These are phyloP conservation scores for Alternaria brassicicola DNA, from an alignment of 2,329 filamentous ascomycete species.

Conservation along the genomic window DNA sequence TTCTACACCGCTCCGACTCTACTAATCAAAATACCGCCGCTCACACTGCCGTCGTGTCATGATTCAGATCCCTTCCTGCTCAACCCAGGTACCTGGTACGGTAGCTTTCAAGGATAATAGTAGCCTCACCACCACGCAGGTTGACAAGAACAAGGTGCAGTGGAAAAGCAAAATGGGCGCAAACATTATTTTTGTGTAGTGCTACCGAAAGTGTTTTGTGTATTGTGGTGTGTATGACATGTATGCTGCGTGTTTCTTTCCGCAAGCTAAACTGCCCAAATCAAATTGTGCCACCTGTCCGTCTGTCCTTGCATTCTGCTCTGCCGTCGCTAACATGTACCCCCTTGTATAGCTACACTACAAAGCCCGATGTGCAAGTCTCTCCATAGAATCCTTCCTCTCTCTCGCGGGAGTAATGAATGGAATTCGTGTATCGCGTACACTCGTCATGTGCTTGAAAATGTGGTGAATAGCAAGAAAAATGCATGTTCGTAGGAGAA, in stretches of 20 bases:
- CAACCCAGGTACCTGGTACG: slow-evolving; percentile 5
- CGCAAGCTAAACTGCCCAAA: neutral
- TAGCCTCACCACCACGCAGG: neutral
- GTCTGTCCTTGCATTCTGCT: neutral
- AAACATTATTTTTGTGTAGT: neutral
- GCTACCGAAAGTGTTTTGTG: neutral
- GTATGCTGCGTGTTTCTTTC: neutral
- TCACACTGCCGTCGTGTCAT: slow-evolving; percentile 3
- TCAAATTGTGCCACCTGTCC: neutral
- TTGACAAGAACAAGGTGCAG: neutral
- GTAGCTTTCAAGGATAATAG: neutral
- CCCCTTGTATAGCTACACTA: neutral
- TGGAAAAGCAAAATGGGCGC: neutral
- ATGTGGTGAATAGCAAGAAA: slow-evolving; percentile 12
- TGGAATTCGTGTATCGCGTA: slow-evolving; percentile 35
- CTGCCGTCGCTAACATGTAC: neutral
- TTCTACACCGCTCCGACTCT: slow-evolving; percentile 16
- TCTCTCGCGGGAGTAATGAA: slow-evolving; percentile 7
- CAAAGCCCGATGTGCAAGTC: too few relatives aligned
- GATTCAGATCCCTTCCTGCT: neutral
- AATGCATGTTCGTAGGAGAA: neutral
- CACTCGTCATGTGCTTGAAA: slow-evolving; percentile 28
- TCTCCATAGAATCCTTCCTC: neutral
- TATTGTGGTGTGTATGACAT: neutral
- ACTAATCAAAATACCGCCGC: neutral